Evolutionary conservation across 345 rosid genomes (phyloP).

Genomic region (Populus deltoides): DNA sequence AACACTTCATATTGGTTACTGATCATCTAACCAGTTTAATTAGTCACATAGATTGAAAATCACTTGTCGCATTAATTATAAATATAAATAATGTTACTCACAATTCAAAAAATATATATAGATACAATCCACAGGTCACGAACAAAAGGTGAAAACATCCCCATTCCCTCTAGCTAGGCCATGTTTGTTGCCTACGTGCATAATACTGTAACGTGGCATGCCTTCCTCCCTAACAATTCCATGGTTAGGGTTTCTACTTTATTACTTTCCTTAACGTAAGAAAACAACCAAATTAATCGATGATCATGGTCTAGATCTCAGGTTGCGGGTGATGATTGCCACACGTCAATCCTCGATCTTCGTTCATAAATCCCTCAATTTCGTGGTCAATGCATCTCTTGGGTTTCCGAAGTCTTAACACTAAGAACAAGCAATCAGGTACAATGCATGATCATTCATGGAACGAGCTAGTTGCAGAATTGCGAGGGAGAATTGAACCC

Average conservation of each 20-base stretch:
- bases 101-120: too few relatives aligned
- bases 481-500: neutral
- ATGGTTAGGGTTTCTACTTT: neutral
- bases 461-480: neutral
- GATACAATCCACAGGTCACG: too few relatives aligned
- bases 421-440: neutral
- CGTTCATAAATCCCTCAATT: neutral
- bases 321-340: neutral
- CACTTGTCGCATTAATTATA: too few relatives aligned
- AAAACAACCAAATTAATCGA: neutral
- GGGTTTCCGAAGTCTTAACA: neutral
- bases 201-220: slow-evolving; percentile 9
- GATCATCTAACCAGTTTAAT: too few relatives aligned
- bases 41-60: too few relatives aligned
- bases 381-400: neutral
- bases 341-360: slow-evolving; percentile 1
- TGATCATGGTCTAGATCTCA: neutral
- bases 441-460: neutral
- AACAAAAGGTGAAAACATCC: too few relatives aligned
- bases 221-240: neutral
- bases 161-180: neutral
- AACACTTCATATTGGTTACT: too few relatives aligned
- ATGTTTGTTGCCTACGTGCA: slow-evolving; percentile 13
- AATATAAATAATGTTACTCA: too few relatives aligned
- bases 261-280: neutral